phyloP scores from a whole-genome alignment of 257 asterid genomes.

The Salvia hispanica region DNA sequence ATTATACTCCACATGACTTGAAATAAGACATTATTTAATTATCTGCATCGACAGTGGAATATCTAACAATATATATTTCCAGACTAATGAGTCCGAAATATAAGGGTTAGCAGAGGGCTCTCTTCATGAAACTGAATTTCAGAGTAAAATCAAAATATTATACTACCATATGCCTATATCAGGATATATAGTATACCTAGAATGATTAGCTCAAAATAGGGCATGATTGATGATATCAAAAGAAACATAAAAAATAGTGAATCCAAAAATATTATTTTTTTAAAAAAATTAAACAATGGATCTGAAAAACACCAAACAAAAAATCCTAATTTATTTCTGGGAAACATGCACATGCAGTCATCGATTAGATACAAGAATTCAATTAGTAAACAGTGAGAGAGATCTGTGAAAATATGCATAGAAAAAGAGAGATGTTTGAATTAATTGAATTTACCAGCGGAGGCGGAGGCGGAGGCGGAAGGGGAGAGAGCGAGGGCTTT shows the following conservation, averaged over 20 bases:
- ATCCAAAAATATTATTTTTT: too few relatives aligned
- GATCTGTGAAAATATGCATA: constrained; percentile 28
- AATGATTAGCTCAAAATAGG: background rate
- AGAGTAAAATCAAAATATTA: background rate
- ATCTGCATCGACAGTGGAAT: too few relatives aligned
- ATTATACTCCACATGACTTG: too few relatives aligned
- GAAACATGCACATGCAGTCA: constrained; percentile 66
- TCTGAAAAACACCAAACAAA: constrained; percentile 36
- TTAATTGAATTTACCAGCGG: constrained; percentile 59
- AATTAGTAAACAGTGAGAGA: constrained; percentile 46
- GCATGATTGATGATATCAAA: constrained; percentile 14
- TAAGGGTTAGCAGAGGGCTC: background rate
- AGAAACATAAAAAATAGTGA: constrained; percentile 18
- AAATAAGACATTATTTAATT: too few relatives aligned
- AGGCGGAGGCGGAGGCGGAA: constrained; percentile 46
- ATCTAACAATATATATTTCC: background rate
- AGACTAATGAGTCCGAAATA: background rate
- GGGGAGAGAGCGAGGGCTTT: constrained; percentile 69
- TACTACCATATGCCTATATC: background rate
- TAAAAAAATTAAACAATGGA: constrained; percentile 29
- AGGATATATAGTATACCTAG: constrained; percentile 11
- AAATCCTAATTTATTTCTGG: constrained; percentile 42
- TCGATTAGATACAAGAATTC: constrained; percentile 32
- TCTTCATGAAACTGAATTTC: constrained; percentile 21
- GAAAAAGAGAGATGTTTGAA: background rate